phyloP scores from a whole-genome alignment of 208 protist species.

The Acanthamoeba culbertsoni region DNA sequence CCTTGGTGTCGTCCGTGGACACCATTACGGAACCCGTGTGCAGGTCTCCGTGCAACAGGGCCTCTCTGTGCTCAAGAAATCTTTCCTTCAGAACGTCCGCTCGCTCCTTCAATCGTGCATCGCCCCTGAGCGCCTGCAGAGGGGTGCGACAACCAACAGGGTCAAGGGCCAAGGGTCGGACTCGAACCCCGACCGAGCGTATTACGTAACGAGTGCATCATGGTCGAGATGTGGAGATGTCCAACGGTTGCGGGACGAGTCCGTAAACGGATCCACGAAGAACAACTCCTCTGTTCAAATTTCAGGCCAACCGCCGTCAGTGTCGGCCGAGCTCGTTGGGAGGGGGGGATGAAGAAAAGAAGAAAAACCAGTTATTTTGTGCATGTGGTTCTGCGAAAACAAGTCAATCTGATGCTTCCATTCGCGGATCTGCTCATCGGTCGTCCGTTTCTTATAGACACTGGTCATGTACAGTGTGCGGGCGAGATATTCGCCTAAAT shows the following conservation, averaged over 20 bases:
- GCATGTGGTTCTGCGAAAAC: neutral
- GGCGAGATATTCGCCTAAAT: constrained; percentile 36
- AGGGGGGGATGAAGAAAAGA: neutral
- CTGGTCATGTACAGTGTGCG: constrained; percentile 39
- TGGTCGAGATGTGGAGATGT: constrained; percentile 47
- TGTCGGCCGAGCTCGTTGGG: no score
- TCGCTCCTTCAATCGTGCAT: neutral
- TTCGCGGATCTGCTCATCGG: neutral
- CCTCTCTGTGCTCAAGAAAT: constrained; percentile 53
- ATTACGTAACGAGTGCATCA: neutral
- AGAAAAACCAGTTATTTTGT: neutral
- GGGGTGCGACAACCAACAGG: neutral
- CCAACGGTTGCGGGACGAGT: neutral
- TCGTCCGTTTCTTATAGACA: neutral
- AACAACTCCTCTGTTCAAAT: constrained; percentile 27
- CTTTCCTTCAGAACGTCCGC: neutral
- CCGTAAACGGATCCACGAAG: constrained; percentile 19
- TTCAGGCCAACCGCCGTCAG: no score
- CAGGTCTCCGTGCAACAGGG: constrained; percentile 58
- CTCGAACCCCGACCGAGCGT: neutral
- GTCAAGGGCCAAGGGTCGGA: neutral
- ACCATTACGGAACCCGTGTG: constrained; percentile 63
- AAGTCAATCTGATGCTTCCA: neutral
- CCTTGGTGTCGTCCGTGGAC: constrained; percentile 9
- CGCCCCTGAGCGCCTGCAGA: neutral